Percentiles rank a stretch among this genome's conserved stretches.
phyloP scores from a whole-genome alignment of 306 rosid species.

The Acacia confusa region DNA sequence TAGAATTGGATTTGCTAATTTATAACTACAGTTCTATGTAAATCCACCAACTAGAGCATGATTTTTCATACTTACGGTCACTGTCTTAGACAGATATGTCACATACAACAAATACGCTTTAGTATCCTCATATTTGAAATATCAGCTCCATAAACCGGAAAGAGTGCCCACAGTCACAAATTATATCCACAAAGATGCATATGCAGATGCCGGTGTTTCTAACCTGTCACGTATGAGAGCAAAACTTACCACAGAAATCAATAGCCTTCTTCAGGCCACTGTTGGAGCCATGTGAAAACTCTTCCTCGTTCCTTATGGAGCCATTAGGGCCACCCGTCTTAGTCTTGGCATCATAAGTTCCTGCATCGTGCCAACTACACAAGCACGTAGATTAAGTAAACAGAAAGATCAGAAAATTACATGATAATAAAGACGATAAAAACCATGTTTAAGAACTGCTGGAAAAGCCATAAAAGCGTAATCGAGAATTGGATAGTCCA shows the following conservation, averaged over 20 bases:
- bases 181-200: not conserved
- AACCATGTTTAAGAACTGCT: not conserved
- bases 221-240: not conserved
- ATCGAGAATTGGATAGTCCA: not conserved
- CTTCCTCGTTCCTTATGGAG: conserved; percentile 85
- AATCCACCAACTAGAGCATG: not conserved
- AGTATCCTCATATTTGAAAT: not conserved
- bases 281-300: conserved; percentile 76
- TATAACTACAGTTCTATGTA: not conserved
- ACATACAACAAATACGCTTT: not conserved
- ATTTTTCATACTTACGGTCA: not conserved
- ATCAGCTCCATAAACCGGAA: not conserved
- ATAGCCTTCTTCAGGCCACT: conserved; percentile 89
- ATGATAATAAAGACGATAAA: not conserved
- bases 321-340: conserved; percentile 94
- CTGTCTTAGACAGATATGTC: not conserved
- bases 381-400: conserved; percentile 4
- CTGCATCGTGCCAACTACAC: conserved; percentile 95
- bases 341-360: conserved; percentile 72
- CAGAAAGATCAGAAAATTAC: not conserved
- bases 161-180: not conserved
- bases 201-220: not conserved
- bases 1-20: not conserved
- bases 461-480: not conserved
- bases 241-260: conserved; percentile 75